phyloP scores from a whole-genome alignment of 75 land plant species.

The Gnetum montanum region DNA sequence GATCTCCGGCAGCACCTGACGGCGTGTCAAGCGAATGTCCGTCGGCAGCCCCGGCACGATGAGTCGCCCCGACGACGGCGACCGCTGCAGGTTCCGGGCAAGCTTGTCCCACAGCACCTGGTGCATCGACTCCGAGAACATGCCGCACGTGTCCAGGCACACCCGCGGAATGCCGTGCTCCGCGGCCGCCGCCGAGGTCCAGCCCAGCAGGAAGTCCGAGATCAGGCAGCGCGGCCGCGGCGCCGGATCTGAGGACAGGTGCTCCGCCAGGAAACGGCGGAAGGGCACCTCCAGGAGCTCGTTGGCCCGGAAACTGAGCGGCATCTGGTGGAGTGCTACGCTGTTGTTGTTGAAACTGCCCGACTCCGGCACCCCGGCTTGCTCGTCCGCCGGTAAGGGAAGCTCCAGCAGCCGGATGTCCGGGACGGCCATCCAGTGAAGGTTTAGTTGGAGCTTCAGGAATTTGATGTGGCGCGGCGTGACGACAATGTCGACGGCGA shows the following conservation, averaged over 20 bases:
- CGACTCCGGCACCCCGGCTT: too few relatives aligned
- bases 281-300: constrained; percentile 1
- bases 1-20: neutral
- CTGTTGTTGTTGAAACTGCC: constrained; percentile 9
- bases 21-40: neutral
- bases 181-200: neutral
- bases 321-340: constrained; percentile 1
- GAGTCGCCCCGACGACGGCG: neutral
- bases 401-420: constrained; percentile 1
- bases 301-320: neutral
- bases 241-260: too few relatives aligned
- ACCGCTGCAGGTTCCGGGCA: neutral
- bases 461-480: neutral
- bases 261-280: neutral
- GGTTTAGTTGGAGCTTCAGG: neutral
- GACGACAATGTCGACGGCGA: constrained; percentile 11
- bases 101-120: constrained; percentile 5
- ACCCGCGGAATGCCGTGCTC: neutral
- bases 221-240: neutral
- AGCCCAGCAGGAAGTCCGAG: constrained; percentile 3
- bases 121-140: constrained; percentile 3
- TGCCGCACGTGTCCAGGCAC: neutral
- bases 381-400: neutral
- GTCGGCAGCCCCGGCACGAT: neutral
- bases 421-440: neutral